These are phyloP conservation scores for Termitomyces sp. DNA, from an alignment of 768 basidiomycete species.

Conservation along the genomic window DNA sequence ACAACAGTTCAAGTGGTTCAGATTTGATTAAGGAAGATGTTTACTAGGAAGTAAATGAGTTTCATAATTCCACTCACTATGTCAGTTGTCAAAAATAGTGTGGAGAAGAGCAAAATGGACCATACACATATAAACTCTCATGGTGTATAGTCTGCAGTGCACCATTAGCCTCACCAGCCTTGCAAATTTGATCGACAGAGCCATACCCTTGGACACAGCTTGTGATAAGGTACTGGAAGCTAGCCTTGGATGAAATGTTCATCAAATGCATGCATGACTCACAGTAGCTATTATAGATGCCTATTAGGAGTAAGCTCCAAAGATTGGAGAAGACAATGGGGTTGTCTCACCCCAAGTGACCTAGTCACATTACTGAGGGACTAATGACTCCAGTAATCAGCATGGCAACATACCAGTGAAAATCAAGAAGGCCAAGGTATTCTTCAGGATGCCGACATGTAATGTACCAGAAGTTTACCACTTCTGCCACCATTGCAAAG, in stretches of 20 bases:
- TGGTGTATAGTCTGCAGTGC: background rate
- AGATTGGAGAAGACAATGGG: background rate
- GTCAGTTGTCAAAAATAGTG: background rate
- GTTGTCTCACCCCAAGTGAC: slow-evolving; percentile 7
- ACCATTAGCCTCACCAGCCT: background rate
- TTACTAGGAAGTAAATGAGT: slow-evolving; percentile 4
- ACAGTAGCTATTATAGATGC: slow-evolving; percentile 11
- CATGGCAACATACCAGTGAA: slow-evolving; percentile 5
- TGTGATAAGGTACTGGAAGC: slow-evolving; percentile 3
- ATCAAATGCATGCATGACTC: background rate
- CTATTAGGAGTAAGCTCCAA: background rate
- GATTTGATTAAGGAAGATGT: background rate
- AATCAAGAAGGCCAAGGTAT: slow-evolving; percentile 3
- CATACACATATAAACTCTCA: slow-evolving; percentile 10
- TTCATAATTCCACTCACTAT: slow-evolving; percentile 8
- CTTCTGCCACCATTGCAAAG: slow-evolving; percentile 10
- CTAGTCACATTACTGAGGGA: background rate
- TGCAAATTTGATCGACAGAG: background rate
- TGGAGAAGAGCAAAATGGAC: background rate
- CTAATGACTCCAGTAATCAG: background rate
- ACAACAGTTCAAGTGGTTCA: background rate
- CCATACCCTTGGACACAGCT: slow-evolving; percentile 9
- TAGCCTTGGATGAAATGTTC: background rate
- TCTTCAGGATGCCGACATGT: slow-evolving; percentile 3
- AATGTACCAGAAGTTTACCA: slow-evolving; percentile 10